phyloP scores from a whole-genome alignment of 768 basidiomycete species.

The Lentinula detonsa region DNA sequence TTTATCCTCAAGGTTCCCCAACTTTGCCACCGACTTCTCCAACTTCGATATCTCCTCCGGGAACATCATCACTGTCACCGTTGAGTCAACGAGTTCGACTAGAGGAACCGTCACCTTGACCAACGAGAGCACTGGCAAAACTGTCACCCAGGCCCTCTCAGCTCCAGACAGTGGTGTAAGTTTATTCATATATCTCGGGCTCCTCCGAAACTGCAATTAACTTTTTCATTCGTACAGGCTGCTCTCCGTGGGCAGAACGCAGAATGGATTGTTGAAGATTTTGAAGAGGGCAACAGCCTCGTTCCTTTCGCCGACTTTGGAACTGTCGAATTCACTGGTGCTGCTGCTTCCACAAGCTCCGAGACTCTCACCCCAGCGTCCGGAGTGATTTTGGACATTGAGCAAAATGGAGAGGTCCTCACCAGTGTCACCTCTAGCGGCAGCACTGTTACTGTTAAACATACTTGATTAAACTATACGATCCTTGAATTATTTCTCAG shows the following conservation, averaged over 20 bases:
- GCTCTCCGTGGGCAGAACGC: constrained; percentile 1
- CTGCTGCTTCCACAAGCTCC: constrained; percentile 19
- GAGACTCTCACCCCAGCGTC: constrained; percentile 20
- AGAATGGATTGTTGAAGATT: constrained; percentile 7
- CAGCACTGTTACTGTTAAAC: constrained; percentile 7
- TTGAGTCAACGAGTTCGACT: neutral
- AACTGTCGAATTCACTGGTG: constrained; percentile 28
- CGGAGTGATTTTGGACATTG: constrained; percentile 28
- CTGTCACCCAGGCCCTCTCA: neutral
- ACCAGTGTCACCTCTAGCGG: constrained; percentile 20
- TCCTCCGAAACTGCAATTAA: too few relatives aligned
- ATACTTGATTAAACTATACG: neutral
- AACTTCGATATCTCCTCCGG: constrained; percentile 3
- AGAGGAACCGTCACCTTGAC: constrained; percentile 1
- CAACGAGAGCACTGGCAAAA: neutral
- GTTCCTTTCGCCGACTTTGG: constrained; percentile 34
- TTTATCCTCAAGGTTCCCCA: neutral
- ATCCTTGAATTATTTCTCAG: neutral
- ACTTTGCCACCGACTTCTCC: constrained; percentile 5
- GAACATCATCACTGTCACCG: constrained; percentile 3
- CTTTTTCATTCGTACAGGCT: neutral
- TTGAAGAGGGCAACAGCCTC: constrained; percentile 4
- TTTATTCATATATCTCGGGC: neutral
- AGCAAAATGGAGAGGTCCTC: constrained; percentile 23
- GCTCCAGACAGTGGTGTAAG: neutral